These are phyloP conservation scores for Coniella lustricola DNA, from an alignment of 2,329 filamentous ascomycete genomes.

Conservation along the genomic window DNA sequence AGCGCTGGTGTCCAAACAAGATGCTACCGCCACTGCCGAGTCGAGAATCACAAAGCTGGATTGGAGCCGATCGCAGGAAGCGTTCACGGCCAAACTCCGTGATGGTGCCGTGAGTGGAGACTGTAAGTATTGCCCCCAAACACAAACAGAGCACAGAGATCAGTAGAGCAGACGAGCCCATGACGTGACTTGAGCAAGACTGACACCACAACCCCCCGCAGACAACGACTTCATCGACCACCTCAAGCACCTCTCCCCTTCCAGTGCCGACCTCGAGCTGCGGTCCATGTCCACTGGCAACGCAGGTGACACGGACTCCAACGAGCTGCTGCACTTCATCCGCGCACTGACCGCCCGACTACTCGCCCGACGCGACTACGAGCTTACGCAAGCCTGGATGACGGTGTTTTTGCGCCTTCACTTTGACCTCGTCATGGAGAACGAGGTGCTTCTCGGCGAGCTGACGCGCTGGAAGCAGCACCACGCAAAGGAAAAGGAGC, in stretches of 20 bases:
- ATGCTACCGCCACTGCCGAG: constrained; percentile 35
- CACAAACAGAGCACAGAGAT: neutral
- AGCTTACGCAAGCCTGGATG: constrained; percentile 97
- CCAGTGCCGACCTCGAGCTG: constrained; percentile 83
- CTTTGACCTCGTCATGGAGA: constrained; percentile 48
- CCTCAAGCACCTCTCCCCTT: constrained; percentile 73
- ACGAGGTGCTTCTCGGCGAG: constrained; percentile 46
- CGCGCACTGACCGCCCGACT: constrained; percentile 69
- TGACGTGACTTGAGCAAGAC: neutral
- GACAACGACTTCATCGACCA: constrained; percentile 66
- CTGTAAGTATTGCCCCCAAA: constrained; percentile 42
- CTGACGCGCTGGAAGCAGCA: constrained; percentile 64
- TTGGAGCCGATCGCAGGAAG: constrained; percentile 47
- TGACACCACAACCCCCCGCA: constrained; percentile 20
- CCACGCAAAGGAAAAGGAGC: constrained; percentile 63
- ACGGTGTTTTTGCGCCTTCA: constrained; percentile 83
- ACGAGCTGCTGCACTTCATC: constrained; percentile 76
- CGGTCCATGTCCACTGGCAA: constrained; percentile 59
- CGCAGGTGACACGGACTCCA: constrained; percentile 40
- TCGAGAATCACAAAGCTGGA: constrained; percentile 67
- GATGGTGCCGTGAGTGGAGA: constrained; percentile 47
- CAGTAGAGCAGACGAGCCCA: neutral
- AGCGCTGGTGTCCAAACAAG: constrained; percentile 24
- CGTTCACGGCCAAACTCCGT: constrained; percentile 51
- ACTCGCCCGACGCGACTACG: constrained; percentile 69